A percentile compares a stretch with the other conserved stretches of the same genome.
phyloP scores from a whole-genome alignment of 148 eudicot species.

The Fallopia convolvulus region DNA sequence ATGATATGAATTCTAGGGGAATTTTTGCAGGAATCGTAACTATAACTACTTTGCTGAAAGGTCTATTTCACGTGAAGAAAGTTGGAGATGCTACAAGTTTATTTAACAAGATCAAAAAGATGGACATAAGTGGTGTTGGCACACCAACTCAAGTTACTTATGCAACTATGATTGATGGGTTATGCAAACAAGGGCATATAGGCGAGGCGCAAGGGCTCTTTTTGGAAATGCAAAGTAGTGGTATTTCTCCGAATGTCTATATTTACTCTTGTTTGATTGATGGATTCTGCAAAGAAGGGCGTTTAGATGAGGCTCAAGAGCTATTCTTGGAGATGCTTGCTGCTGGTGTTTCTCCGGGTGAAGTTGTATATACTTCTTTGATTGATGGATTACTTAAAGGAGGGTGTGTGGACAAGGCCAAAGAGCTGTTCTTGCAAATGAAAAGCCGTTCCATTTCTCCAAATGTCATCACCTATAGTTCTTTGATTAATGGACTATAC shows the following conservation, averaged over 20 bases:
- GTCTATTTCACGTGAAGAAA: constrained; percentile 17
- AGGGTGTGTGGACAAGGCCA: background rate
- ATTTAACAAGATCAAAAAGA: constrained; percentile 16
- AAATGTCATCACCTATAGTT: background rate
- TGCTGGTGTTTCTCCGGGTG: constrained; percentile 18
- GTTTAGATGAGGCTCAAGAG: constrained; percentile 13
- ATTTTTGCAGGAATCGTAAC: constrained; percentile 16
- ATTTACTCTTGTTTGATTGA: constrained; percentile 17
- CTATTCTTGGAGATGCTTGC: constrained; percentile 19
- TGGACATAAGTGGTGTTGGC: background rate
- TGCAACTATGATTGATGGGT: constrained; percentile 18
- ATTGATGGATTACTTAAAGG: constrained; percentile 15
- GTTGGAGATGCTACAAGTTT: constrained; percentile 16
- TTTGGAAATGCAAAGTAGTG: background rate
- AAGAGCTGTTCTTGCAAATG: background rate
- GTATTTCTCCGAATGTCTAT: background rate
- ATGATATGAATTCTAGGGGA: constrained; percentile 14
- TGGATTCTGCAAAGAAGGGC: constrained; percentile 22
- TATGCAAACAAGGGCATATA: constrained; percentile 17
- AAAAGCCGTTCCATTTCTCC: background rate
- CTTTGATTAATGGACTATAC: background rate
- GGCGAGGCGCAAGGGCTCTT: constrained; percentile 15
- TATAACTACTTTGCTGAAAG: constrained; percentile 14
- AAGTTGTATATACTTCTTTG: constrained; percentile 17
- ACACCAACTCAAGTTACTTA: constrained; percentile 18